Evolutionary conservation across 768 basidiomycete genomes (phyloP).

Genomic region (Plicaturopsis crispa): DNA sequence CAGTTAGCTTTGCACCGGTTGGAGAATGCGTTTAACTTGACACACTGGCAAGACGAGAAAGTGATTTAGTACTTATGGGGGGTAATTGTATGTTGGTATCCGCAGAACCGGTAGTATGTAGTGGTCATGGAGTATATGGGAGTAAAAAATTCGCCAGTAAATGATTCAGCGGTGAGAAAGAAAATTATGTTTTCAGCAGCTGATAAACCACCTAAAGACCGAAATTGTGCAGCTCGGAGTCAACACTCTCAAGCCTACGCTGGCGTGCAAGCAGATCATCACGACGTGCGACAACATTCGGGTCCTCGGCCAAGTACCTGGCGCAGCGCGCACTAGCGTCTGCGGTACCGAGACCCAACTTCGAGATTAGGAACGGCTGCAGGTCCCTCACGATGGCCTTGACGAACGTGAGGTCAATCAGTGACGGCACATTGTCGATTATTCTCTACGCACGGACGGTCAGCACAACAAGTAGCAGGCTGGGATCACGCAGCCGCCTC

Average conservation of each 20-base stretch:
- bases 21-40: no score
- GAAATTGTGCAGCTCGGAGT: constrained; percentile 25
- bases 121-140: no score
- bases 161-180: no score
- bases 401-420: constrained; percentile 23
- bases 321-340: constrained; percentile 27
- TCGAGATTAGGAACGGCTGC: constrained; percentile 25
- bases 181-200: no score
- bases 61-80: no score
- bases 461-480: no score
- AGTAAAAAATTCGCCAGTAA: no score
- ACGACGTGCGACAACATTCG: constrained; percentile 24
- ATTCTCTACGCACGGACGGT: constrained; percentile 37
- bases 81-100: no score
- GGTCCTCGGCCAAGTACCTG: constrained; percentile 40
- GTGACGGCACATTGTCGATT: constrained; percentile 33
- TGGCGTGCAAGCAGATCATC: constrained; percentile 24
- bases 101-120: no score
- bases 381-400: constrained; percentile 21
- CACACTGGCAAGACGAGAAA: no score
- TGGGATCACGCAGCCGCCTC: background rate
- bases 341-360: constrained; percentile 27
- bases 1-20: no score
- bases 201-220: constrained; percentile 13
- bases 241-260: constrained; percentile 31